Evolutionary conservation across 495 filamentous ascomycete genomes (phyloP).

Genomic region (Cercophora sp.): DNA sequence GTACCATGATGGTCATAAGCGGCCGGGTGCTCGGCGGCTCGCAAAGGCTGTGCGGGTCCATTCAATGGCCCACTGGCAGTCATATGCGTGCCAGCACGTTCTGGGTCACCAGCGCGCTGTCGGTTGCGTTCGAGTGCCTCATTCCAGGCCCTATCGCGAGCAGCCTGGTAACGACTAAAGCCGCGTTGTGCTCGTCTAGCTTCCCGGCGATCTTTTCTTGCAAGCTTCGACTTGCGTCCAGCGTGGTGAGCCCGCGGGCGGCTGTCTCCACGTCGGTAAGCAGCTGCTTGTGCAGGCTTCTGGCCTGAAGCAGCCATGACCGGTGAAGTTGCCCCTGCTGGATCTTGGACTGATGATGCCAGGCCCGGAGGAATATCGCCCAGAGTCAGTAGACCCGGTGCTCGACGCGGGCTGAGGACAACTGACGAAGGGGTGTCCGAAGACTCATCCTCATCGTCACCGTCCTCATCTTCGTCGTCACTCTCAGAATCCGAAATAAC

Average conservation of each 20-base stretch:
- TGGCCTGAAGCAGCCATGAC: too few species aligned
- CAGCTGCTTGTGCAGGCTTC: too few species aligned
- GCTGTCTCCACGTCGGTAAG: background rate
- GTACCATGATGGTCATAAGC: background rate
- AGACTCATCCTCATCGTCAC: conserved; percentile 20
- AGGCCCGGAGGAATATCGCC: too few species aligned
- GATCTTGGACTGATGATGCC: too few species aligned
- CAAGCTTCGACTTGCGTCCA: conserved; percentile 18
- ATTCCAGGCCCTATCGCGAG: conserved; percentile 31
- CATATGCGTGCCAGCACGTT: background rate
- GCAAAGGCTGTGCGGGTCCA: conserved; percentile 6
- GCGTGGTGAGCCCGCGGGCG: background rate
- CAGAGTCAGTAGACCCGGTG: too few species aligned
- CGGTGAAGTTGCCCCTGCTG: too few species aligned
- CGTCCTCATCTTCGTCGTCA: conserved; percentile 51
- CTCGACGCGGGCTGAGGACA: conserved; percentile 1
- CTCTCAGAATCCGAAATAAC: conserved; percentile 79
- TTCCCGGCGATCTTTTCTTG: conserved; percentile 15
- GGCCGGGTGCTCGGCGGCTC: background rate
- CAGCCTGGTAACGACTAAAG: conserved; percentile 39
- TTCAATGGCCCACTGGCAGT: conserved; percentile 8
- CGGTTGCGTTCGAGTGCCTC: conserved; percentile 29
- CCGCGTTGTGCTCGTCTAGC: conserved; percentile 28
- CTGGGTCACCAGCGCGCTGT: conserved; percentile 9
- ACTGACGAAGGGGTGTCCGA: conserved; percentile 16